Percentiles rank a stretch among this genome's conserved stretches.
Conservation (phyloP, 2,329 filamentous ascomycete genomes). For the Alternaria novae-zelandiae region DNA sequence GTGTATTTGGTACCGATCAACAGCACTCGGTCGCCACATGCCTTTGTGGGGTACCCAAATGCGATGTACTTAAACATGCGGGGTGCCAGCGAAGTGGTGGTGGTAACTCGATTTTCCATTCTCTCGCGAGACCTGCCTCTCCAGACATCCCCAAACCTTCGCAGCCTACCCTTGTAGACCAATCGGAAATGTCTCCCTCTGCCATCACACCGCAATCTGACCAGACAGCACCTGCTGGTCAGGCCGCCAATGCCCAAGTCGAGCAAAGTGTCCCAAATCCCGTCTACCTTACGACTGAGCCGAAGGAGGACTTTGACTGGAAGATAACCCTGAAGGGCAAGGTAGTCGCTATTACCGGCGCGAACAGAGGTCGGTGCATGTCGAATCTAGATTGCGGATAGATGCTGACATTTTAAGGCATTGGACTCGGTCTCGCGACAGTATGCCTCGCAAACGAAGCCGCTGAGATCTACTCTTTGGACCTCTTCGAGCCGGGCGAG, state of each 20-base stretch:
- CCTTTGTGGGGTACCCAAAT: constrained; percentile 11
- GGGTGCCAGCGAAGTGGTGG: constrained; percentile 11
- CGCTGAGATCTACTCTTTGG: constrained; percentile 57
- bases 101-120: background rate
- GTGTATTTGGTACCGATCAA: background rate
- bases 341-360: constrained; percentile 41
- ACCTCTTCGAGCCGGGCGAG: constrained; percentile 55
- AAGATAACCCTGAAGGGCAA: constrained; percentile 54
- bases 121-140: constrained; percentile 19
- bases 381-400: constrained; percentile 37
- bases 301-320: constrained; percentile 54
- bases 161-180: background rate
- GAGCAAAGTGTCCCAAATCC: constrained; percentile 36
- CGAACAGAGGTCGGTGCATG: constrained; percentile 23
- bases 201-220: constrained; percentile 27
- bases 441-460: constrained; percentile 57
- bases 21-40: constrained; percentile 13
- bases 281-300: constrained; percentile 51
- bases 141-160: constrained; percentile 11
- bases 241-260: constrained; percentile 22
- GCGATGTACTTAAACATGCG: constrained; percentile 30
- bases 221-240: constrained; percentile 20
- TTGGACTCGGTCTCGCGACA: constrained; percentile 55
- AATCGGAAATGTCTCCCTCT: constrained; percentile 38
- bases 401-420: constrained; percentile 7